Percentiles rank a stretch among this genome's conserved stretches.
Evolutionary conservation across 345 rosid species (phyloP).

Genomic region (Heritiera littoralis): DNA sequence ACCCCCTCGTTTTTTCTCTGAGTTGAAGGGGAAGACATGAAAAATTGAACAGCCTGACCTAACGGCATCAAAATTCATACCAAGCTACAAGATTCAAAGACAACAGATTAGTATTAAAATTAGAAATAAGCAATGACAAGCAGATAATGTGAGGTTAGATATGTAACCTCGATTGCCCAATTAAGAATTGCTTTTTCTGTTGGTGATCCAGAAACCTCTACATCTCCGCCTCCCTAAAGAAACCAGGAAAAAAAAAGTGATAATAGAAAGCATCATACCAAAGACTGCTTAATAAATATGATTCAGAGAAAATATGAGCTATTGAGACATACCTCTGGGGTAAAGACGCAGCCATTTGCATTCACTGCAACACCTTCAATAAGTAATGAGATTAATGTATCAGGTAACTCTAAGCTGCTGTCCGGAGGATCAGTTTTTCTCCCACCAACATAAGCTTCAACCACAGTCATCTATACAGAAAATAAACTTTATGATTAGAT

Average conservation of each 20-base stretch:
- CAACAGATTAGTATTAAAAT: slow-evolving; percentile 25
- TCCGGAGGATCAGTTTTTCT: slow-evolving; percentile 48
- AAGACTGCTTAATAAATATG: background rate
- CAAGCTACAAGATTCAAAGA: slow-evolving; percentile 55
- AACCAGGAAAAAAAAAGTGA: slow-evolving; percentile 12
- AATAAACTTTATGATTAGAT: background rate
- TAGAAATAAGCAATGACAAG: background rate
- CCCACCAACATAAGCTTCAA: slow-evolving; percentile 69
- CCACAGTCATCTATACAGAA: slow-evolving; percentile 79
- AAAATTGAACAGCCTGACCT: slow-evolving; percentile 62
- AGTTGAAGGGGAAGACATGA: slow-evolving; percentile 88
- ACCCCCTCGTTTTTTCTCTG: slow-evolving; percentile 87
- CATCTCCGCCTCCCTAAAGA: slow-evolving; percentile 65
- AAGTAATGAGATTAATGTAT: slow-evolving; percentile 49
- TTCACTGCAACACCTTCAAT: slow-evolving; percentile 76
- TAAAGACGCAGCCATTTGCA: slow-evolving; percentile 77
- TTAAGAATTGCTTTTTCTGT: slow-evolving; percentile 90
- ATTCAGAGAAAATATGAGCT: background rate
- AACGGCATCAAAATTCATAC: slow-evolving; percentile 74
- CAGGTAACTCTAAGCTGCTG: slow-evolving; percentile 47
- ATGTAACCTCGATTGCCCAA: slow-evolving; percentile 75
- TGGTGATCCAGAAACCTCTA: slow-evolving; percentile 90
- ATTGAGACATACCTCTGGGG: slow-evolving; percentile 53
- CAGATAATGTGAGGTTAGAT: slow-evolving; percentile 16
- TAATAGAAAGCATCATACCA: background rate